phyloP scores from a whole-genome alignment of 163 green algal genomes.

The Scenedesmus sp. region DNA sequence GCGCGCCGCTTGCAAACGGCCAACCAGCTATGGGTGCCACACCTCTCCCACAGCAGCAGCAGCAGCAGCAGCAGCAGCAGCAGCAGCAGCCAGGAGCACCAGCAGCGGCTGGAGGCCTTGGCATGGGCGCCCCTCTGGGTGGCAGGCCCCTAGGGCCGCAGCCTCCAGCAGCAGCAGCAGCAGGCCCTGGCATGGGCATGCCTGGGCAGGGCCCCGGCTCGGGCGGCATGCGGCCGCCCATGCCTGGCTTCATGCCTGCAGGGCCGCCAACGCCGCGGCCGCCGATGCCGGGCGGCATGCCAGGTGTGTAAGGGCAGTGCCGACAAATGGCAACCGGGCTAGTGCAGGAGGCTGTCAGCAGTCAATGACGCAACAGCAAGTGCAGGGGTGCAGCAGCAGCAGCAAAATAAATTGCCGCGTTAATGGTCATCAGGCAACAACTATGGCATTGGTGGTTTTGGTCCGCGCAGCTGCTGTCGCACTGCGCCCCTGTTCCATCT shows the following conservation, averaged over 20 bases:
- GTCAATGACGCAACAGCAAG: background rate
- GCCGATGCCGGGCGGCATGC: background rate
- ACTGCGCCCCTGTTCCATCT: too few relatives aligned
- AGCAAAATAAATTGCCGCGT: background rate
- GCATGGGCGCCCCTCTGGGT: conserved; percentile 7
- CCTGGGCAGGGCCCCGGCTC: background rate
- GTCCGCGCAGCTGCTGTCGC: background rate
- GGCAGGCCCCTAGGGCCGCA: background rate
- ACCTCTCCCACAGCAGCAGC: background rate
- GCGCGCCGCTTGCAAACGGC: conserved; percentile 10
- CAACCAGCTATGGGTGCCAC: background rate
- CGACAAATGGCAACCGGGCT: background rate
- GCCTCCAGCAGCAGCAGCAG: conserved; percentile 6
- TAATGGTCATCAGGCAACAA: too few relatives aligned
- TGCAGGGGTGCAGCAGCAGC: background rate
- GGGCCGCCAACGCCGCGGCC: conserved; percentile 34
- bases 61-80: conserved; percentile 28
- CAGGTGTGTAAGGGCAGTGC: background rate
- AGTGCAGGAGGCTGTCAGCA: background rate
- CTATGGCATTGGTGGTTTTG: too few relatives aligned
- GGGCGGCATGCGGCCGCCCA: conserved; percentile 21
- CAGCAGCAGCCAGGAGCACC: conserved; percentile 23
- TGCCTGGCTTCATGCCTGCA: conserved; percentile 57
- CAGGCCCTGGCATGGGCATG: conserved; percentile 17
- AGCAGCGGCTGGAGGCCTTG: background rate